Percentiles rank a stretch among this genome's conserved stretches.
Conservation (phyloP, 2,329 filamentous ascomycete species). For the Sclerotinia nivalis region DNA sequence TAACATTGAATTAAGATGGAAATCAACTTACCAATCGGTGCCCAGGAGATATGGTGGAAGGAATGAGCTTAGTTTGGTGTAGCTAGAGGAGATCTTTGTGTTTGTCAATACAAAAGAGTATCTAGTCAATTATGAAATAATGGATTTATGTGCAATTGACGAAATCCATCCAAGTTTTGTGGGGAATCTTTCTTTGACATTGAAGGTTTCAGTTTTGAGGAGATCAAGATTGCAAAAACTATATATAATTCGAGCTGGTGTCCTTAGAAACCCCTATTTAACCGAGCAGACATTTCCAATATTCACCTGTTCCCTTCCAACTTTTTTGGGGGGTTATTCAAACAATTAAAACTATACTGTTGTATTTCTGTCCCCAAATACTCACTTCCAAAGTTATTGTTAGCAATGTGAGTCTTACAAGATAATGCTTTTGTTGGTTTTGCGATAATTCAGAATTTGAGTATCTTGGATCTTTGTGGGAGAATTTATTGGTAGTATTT, state of each 20-base stretch:
- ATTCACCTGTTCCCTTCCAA: neutral
- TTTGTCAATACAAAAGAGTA: neutral
- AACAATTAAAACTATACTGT: rapidly evolving
- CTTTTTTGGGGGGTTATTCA: neutral
- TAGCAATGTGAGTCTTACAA: neutral
- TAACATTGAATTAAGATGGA: neutral
- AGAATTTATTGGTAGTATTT: too few relatives aligned
- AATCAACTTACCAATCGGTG: neutral
- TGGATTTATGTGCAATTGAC: neutral
- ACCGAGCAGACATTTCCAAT: neutral
- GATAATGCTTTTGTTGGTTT: too few relatives aligned
- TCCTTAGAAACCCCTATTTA: slow-evolving; percentile 11
- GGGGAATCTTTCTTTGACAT: neutral
- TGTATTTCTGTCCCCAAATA: neutral
- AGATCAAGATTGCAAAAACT: too few relatives aligned
- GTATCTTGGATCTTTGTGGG: too few relatives aligned
- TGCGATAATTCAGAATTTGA: too few relatives aligned
- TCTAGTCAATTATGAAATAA: neutral
- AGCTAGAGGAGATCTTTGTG: neutral
- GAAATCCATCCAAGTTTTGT: neutral
- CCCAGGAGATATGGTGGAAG: neutral
- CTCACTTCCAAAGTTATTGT: neutral
- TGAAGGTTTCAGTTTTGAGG: too few relatives aligned
- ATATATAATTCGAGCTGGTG: neutral
- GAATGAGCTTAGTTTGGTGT: neutral